phyloP scores from a whole-genome alignment of 2,329 filamentous ascomycete genomes.

The Xylaria sp. region DNA sequence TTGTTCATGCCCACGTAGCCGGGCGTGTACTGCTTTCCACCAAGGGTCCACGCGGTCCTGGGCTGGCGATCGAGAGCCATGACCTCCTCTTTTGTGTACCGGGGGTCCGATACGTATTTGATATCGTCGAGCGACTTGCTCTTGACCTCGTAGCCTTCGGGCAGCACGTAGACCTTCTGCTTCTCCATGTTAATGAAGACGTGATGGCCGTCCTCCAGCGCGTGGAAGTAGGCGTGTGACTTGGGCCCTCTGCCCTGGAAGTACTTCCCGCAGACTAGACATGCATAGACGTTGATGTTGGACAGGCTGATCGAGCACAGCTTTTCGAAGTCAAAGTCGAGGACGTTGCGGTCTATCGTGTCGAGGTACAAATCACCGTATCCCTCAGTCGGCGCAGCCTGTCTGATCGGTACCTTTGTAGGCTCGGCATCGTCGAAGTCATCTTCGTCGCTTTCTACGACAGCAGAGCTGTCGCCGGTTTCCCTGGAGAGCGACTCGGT shows the following conservation, averaged over 20 bases:
- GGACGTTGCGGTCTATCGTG: slow-evolving; percentile 85
- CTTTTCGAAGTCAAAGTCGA: slow-evolving; percentile 99
- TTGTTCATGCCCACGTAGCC: slow-evolving; percentile 99
- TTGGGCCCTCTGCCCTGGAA: slow-evolving; percentile 90
- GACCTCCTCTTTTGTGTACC: slow-evolving; percentile 75
- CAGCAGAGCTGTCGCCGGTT: slow-evolving; percentile 29
- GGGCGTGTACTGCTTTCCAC: slow-evolving; percentile 79
- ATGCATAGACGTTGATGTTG: slow-evolving; percentile 98
- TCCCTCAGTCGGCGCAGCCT: slow-evolving; percentile 74
- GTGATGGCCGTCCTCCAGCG: slow-evolving; percentile 90
- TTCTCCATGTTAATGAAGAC: slow-evolving; percentile 98
- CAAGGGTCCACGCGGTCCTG: slow-evolving; percentile 67
- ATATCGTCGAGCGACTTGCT: slow-evolving; percentile 95
- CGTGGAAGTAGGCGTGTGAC: slow-evolving; percentile 96
- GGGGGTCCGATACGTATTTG: slow-evolving; percentile 93
- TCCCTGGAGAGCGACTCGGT: slow-evolving; percentile 27
- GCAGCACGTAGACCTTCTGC: slow-evolving; percentile 84
- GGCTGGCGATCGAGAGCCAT: slow-evolving; percentile 65
- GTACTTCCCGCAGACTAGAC: slow-evolving; percentile 95
- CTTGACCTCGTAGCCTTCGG: slow-evolving; percentile 94
- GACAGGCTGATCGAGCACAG: slow-evolving; percentile 92
- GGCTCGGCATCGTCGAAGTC: slow-evolving; percentile 37
- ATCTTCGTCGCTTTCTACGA: slow-evolving; percentile 37
- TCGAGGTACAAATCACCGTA: slow-evolving; percentile 97
- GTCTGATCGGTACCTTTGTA: slow-evolving; percentile 52